Evolutionary conservation across 1,284 basidiomycete species (phyloP).

Genomic region (Fomitopsis pinicola): DNA sequence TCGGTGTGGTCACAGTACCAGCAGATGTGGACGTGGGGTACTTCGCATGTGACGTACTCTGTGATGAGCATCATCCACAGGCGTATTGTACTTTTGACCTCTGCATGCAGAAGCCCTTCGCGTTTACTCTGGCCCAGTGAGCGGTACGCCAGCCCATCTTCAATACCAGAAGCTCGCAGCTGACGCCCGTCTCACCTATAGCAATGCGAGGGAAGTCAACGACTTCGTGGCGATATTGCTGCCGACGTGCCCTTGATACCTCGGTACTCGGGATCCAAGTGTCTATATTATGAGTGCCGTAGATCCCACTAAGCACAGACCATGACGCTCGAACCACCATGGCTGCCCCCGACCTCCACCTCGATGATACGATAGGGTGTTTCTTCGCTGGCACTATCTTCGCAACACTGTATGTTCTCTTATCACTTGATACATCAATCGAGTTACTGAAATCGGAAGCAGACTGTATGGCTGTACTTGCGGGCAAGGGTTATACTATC

Average conservation of each 20-base stretch:
- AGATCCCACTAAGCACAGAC: neutral
- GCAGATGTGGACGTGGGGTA: too few relatives aligned
- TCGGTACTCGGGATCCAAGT: neutral
- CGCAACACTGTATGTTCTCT: neutral
- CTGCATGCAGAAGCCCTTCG: neutral
- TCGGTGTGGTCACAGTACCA: too few relatives aligned
- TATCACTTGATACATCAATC: neutral
- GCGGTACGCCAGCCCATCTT: neutral
- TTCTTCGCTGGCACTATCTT: neutral
- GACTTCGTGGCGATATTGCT: neutral
- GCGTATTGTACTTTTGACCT: neutral
- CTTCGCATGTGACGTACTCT: too few relatives aligned
- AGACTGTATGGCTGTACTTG: neutral
- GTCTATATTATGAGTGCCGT: neutral
- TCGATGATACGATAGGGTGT: neutral
- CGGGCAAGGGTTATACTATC: neutral
- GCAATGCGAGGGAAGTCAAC: neutral
- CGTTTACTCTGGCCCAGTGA: neutral
- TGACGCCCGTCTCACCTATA: neutral
- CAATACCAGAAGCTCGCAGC: neutral
- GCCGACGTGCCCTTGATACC: neutral
- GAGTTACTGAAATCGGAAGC: neutral
- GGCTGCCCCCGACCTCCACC: neutral
- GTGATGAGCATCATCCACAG: too few relatives aligned
- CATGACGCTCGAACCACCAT: neutral